Evolutionary conservation across 768 basidiomycete species (phyloP).

Genomic region (Cyclocybe cylindracea): DNA sequence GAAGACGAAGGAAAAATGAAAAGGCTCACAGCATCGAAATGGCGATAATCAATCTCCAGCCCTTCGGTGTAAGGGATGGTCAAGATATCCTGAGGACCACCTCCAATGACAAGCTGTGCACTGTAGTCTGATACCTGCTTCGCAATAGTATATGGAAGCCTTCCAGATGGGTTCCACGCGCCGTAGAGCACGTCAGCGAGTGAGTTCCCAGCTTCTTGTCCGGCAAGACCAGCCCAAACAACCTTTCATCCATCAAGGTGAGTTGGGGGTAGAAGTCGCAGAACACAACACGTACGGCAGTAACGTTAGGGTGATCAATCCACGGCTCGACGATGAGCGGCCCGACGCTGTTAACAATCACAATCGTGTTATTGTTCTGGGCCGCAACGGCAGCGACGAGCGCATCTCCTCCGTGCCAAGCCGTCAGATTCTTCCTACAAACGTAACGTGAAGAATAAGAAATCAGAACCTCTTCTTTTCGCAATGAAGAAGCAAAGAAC

Average conservation of each 20-base stretch:
- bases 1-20: neutral
- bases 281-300: conserved; percentile 49
- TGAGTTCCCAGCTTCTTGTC: conserved; percentile 69
- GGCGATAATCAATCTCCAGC: conserved; percentile 71
- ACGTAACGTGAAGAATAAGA: neutral
- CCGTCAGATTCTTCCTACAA: conserved; percentile 52
- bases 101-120: conserved; percentile 46
- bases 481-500: conserved; percentile 7
- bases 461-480: neutral
- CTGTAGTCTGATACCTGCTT: conserved; percentile 59
- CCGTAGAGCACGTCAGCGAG: conserved; percentile 76
- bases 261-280: conserved; percentile 12
- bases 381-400: conserved; percentile 70
- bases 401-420: conserved; percentile 73
- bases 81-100: conserved; percentile 37
- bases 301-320: conserved; percentile 74
- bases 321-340: conserved; percentile 63
- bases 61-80: conserved; percentile 60
- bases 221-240: conserved; percentile 67
- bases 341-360: conserved; percentile 65
- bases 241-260: conserved; percentile 29
- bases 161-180: conserved; percentile 64
- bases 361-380: conserved; percentile 71
- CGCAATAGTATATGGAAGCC: conserved; percentile 77
- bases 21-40: conserved; percentile 63